Evolutionary conservation across 306 rosid genomes (phyloP).

Genomic region (Inga leiocalycina): DNA sequence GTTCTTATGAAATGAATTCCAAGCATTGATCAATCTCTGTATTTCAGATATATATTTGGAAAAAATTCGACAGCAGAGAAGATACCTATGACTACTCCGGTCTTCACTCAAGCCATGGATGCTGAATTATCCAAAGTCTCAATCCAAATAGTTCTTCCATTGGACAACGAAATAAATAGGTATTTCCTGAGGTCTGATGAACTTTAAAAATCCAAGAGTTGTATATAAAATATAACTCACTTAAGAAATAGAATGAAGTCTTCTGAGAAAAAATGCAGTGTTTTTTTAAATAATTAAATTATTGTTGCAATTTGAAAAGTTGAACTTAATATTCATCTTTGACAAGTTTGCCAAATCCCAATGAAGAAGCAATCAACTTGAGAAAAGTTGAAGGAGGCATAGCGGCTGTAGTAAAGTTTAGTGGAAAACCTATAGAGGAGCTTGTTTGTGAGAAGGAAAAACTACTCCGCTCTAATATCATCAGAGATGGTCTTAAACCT

Average conservation of each 20-base stretch:
- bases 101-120: constrained; percentile 79
- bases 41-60: constrained; percentile 78
- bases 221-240: background rate
- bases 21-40: constrained; percentile 14
- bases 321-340: constrained; percentile 22
- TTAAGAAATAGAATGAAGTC: constrained; percentile 1
- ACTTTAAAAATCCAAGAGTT: constrained; percentile 1
- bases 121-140: constrained; percentile 60
- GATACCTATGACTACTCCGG: constrained; percentile 96
- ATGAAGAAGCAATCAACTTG: constrained; percentile 60
- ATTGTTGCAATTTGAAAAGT: background rate
- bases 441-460: constrained; percentile 60
- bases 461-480: constrained; percentile 50
- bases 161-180: constrained; percentile 69
- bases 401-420: constrained; percentile 78
- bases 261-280: background rate
- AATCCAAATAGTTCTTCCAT: constrained; percentile 89
- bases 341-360: constrained; percentile 86
- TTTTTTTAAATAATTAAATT: background rate
- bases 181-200: constrained; percentile 22
- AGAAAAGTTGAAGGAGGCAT: constrained; percentile 77
- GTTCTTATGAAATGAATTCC: constrained; percentile 14
- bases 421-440: constrained; percentile 76
- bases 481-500: constrained; percentile 71
- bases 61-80: constrained; percentile 78